Conservation (phyloP, 495 filamentous ascomycete species). For the Talaromyces proteolyticus region DNA sequence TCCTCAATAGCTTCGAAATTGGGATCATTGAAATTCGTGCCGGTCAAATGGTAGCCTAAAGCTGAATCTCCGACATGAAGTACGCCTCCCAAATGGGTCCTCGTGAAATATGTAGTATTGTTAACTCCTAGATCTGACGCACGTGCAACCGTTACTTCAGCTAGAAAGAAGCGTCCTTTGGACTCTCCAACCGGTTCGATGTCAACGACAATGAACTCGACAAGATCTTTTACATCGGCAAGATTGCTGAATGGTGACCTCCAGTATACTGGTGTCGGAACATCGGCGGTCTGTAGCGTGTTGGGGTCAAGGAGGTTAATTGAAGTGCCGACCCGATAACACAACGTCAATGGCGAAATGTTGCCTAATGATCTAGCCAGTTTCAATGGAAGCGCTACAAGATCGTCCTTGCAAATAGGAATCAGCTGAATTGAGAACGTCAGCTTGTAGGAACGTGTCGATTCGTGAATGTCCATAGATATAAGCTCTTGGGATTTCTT, state of each 20-base stretch:
- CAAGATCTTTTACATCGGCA: slow-evolving; percentile 77
- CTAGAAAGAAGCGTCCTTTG: slow-evolving; percentile 76
- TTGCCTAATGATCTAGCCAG: slow-evolving; percentile 81
- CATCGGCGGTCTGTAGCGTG: slow-evolving; percentile 84
- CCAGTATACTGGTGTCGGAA: slow-evolving; percentile 80
- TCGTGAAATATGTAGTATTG: slow-evolving; percentile 75
- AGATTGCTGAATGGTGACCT: slow-evolving; percentile 75
- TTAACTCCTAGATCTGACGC: slow-evolving; percentile 87
- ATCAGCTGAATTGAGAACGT: slow-evolving; percentile 79
- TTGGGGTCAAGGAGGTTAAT: slow-evolving; percentile 86
- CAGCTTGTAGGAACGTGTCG: slow-evolving; percentile 87
- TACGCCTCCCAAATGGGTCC: slow-evolving; percentile 84
- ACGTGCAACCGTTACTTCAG: slow-evolving; percentile 81
- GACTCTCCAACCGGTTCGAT: slow-evolving; percentile 72
- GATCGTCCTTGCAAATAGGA: slow-evolving; percentile 93
- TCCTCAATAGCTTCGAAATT: slow-evolving; percentile 74
- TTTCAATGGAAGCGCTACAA: slow-evolving; percentile 86
- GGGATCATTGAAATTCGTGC: slow-evolving; percentile 85
- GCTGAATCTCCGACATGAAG: slow-evolving; percentile 88
- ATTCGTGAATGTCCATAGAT: slow-evolving; percentile 87
- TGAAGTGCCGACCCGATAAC: slow-evolving; percentile 82
- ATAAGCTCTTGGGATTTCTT: slow-evolving; percentile 92
- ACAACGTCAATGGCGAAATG: slow-evolving; percentile 75
- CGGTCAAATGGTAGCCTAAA: slow-evolving; percentile 83
- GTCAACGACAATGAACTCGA: slow-evolving; percentile 92